A percentile compares a stretch with the other conserved stretches of the same genome.
Evolutionary conservation across 257 asterid species (phyloP).

Genomic region (Apocynum venetum): DNA sequence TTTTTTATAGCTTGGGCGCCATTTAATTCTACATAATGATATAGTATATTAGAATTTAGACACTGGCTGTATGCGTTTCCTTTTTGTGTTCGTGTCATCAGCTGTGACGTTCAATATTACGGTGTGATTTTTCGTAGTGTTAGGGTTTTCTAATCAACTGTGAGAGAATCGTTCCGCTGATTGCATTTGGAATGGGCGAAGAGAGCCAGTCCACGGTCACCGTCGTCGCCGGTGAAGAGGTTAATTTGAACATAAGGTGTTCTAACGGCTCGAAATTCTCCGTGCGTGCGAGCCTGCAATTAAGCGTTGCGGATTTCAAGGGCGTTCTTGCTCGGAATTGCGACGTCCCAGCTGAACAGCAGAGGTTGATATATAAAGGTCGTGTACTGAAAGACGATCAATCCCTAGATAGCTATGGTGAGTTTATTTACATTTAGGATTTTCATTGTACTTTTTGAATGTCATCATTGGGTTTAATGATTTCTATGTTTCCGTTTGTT

Average conservation of each 20-base stretch:
- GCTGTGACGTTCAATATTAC: not conserved
- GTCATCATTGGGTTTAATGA: not conserved
- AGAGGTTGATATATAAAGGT: slow-evolving; percentile 59
- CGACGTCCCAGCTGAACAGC: slow-evolving; percentile 56
- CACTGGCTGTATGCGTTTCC: not conserved
- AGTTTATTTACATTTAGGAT: not conserved
- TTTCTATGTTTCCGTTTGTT: not conserved
- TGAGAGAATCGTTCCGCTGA: slow-evolving; percentile 21
- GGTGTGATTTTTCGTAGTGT: slow-evolving; percentile 1
- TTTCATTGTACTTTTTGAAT: not conserved
- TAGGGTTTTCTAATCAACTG: not conserved
- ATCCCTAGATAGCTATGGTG: slow-evolving; percentile 52
- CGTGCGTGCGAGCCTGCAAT: slow-evolving; percentile 47
- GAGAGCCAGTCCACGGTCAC: slow-evolving; percentile 32
- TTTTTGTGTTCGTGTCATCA: not conserved
- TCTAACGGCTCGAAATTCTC: slow-evolving; percentile 62
- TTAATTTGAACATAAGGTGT: slow-evolving; percentile 53
- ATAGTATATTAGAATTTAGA: not conserved
- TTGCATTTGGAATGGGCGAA: slow-evolving; percentile 13
- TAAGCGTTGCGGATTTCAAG: slow-evolving; percentile 54
- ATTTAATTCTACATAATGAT: not conserved
- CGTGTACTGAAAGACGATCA: slow-evolving; percentile 62
- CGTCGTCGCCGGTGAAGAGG: slow-evolving; percentile 33
- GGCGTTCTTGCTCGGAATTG: slow-evolving; percentile 43
- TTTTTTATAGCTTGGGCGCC: not conserved